A percentile compares a stretch with the other conserved stretches of the same genome.
Conservation (phyloP, 169 alveolate genomes). For the Plasmodium adleri region DNA sequence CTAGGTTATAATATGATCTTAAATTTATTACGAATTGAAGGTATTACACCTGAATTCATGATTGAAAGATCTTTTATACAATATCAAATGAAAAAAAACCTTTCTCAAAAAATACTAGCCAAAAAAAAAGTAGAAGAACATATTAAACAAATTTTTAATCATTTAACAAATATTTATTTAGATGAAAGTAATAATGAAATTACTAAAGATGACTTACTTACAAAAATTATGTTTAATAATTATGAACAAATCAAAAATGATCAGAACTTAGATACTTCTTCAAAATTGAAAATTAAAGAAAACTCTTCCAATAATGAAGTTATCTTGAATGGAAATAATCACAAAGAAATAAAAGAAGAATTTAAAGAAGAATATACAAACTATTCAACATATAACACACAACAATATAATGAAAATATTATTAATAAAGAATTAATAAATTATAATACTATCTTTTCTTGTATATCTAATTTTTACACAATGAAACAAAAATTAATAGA, state of each 20-base stretch:
- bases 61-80: constrained; percentile 96
- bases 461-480: constrained; percentile 59
- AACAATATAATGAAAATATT: constrained; percentile 48
- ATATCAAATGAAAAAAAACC: constrained; percentile 93
- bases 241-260: constrained; percentile 17
- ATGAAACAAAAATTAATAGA: constrained; percentile 37
- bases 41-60: constrained; percentile 95
- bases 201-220: constrained; percentile 78
- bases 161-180: constrained; percentile 10
- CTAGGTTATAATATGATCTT: constrained; percentile 97
- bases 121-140: constrained; percentile 85
- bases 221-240: constrained; percentile 74
- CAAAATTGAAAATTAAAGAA: not conserved
- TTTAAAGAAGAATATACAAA: not conserved
- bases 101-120: constrained; percentile 82
- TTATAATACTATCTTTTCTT: constrained; percentile 39
- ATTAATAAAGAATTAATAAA: constrained; percentile 71
- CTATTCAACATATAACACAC: not conserved
- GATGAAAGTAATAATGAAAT: constrained; percentile 81
- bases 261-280: not conserved
- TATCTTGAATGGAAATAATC: not conserved
- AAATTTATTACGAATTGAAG: constrained; percentile 97
- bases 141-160: constrained; percentile 67
- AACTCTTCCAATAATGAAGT: not conserved
- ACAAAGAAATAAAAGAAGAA: not conserved